Conservation (phyloP, 2,329 filamentous ascomycete species). For the Chalaropsis ovoidea region DNA sequence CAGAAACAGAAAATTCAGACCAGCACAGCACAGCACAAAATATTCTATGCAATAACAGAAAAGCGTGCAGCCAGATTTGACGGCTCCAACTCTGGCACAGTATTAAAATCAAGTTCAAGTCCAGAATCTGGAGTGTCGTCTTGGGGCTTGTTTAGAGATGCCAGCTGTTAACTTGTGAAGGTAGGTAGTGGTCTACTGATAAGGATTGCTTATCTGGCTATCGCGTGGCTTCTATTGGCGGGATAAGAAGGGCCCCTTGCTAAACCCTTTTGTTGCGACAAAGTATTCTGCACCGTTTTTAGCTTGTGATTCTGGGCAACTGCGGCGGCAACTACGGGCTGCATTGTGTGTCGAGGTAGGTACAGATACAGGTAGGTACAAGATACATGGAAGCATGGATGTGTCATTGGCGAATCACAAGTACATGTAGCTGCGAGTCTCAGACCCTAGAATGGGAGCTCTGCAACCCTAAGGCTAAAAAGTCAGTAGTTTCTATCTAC, state of each 20-base stretch:
- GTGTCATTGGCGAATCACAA: too few relatives aligned
- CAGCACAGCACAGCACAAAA: not conserved
- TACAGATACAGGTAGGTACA: not conserved
- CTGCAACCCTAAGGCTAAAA: too few relatives aligned
- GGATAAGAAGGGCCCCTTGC: not conserved
- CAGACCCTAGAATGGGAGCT: too few relatives aligned
- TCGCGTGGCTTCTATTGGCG: not conserved
- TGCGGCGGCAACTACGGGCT: too few relatives aligned
- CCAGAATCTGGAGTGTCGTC: not conserved
- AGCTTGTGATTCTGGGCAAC: not conserved
- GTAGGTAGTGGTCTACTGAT: not conserved
- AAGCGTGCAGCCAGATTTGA: not conserved
- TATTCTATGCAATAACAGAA: not conserved
- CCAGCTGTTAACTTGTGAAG: constrained; percentile 23
- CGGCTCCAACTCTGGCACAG: not conserved
- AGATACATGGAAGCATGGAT: too few relatives aligned
- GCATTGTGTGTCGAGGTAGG: too few relatives aligned
- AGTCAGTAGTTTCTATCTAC: too few relatives aligned
- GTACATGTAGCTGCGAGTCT: too few relatives aligned
- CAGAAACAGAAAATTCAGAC: not conserved
- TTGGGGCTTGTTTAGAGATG: constrained; percentile 17
- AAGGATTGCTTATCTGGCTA: not conserved
- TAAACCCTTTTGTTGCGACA: not conserved
- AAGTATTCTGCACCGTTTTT: not conserved
- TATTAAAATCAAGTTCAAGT: not conserved